Percentiles rank a stretch among this genome's conserved stretches.
phyloP scores from a whole-genome alignment of 495 filamentous ascomycete species.

The Podospora didyma region DNA sequence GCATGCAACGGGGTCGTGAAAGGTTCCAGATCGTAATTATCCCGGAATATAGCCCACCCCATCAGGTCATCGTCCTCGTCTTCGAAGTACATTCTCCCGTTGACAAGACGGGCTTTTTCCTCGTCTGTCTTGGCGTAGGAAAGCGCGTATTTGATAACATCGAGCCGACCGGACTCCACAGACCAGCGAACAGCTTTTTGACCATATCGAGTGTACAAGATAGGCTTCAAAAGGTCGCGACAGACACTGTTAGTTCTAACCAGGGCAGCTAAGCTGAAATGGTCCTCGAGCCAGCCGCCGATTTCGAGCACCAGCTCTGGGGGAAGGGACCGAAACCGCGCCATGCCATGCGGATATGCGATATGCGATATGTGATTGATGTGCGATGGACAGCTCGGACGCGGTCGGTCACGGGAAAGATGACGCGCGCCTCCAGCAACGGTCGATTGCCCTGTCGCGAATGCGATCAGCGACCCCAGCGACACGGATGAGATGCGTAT shows the following conservation, averaged over 20 bases:
- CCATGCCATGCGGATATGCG: conserved; percentile 7
- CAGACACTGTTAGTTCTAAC: not conserved
- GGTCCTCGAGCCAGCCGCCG: conserved; percentile 1
- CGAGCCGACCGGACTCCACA: not conserved
- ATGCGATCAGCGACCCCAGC: no score
- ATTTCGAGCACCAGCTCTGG: conserved; percentile 8
- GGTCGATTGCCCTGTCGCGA: no score
- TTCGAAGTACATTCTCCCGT: no score
- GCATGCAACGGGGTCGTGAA: conserved; percentile 1
- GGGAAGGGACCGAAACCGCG: not conserved
- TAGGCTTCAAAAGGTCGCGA: not conserved
- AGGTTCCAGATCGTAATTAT: not conserved
- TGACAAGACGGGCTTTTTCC: not conserved
- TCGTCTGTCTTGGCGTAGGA: not conserved
- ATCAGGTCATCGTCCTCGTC: no score
- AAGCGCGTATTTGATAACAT: conserved; percentile 1
- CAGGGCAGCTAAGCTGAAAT: not conserved
- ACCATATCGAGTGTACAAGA: not conserved
- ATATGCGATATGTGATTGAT: no score
- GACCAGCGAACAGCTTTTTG: conserved; percentile 3
- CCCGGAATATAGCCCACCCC: no score
- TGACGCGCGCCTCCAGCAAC: no score
- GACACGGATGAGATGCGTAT: no score
- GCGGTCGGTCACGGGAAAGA: no score
- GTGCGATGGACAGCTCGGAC: no score